Percentiles rank a stretch among this genome's conserved stretches.
These are phyloP conservation scores for Beta corolliflora DNA, from an alignment of 179 eudicot species.

Conservation along the genomic window DNA sequence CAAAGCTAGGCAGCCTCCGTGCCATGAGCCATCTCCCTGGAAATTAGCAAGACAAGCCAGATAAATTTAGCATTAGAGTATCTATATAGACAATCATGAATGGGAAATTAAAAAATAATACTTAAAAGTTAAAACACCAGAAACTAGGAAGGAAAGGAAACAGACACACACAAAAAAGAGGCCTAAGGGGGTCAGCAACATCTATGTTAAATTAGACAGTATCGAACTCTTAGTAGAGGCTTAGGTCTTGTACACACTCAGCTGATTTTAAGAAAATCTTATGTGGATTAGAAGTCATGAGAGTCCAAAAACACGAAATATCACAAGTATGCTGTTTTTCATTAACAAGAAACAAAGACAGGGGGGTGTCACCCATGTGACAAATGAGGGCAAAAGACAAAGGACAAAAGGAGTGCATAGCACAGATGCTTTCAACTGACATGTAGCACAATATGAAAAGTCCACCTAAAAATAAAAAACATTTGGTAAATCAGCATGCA, in stretches of 20 bases:
- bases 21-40: constrained; percentile 99
- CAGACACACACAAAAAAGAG: background rate
- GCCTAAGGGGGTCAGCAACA: background rate
- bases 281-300: background rate
- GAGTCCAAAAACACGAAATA: background rate
- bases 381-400: background rate
- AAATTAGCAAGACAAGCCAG: constrained; percentile 17
- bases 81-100: constrained; percentile 15
- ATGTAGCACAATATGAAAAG: constrained; percentile 8
- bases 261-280: background rate
- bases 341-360: background rate
- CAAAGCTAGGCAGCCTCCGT: constrained; percentile 98
- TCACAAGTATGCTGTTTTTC: background rate
- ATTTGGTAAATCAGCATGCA: constrained; percentile 5
- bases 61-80: constrained; percentile 14
- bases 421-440: background rate
- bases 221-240: constrained; percentile 1
- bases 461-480: background rate
- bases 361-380: background rate
- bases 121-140: constrained; percentile 8
- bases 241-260: background rate
- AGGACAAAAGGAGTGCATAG: background rate
- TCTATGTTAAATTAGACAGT: background rate
- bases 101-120: background rate
- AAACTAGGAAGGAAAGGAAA: background rate